Conservation (phyloP, 1,284 basidiomycete genomes). For the Chondrostereum purpureum region DNA sequence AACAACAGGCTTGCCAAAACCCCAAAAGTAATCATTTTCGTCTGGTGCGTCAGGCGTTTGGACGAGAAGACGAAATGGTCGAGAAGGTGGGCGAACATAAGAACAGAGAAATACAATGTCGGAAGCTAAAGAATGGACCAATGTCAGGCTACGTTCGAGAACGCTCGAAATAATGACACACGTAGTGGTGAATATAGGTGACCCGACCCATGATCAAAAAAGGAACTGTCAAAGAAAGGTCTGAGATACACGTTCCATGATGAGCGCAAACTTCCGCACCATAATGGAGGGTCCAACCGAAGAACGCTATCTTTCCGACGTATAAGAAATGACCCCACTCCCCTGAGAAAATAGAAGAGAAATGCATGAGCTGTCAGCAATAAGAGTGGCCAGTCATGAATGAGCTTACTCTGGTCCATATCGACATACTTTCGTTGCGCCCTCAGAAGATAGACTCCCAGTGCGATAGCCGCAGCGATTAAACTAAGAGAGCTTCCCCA, state of each 20-base stretch:
- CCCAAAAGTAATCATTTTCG: conserved; percentile 72
- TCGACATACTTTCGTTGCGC: conserved; percentile 87
- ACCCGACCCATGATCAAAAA: conserved; percentile 97
- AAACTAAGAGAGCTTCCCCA: conserved; percentile 78
- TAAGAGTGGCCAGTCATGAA: no score
- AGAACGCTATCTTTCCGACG: conserved; percentile 84
- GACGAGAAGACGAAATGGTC: conserved; percentile 90
- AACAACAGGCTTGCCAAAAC: conserved; percentile 57
- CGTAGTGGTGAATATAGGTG: conserved; percentile 87
- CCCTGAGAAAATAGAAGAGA: no score
- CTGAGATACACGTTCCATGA: conserved; percentile 5
- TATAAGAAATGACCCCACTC: conserved; percentile 96
- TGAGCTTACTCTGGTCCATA: conserved; percentile 77
- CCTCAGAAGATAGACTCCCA: conserved; percentile 73
- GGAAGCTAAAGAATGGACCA: conserved; percentile 55
- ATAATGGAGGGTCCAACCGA: conserved; percentile 92
- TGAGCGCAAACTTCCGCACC: conserved; percentile 38
- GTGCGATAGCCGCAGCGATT: conserved; percentile 44
- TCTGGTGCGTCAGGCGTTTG: conserved; percentile 48
- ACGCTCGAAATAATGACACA: conserved; percentile 28
- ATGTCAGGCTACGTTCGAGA: not conserved
- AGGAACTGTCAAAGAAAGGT: conserved; percentile 54
- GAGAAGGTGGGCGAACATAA: conserved; percentile 86
- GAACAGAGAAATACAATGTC: conserved; percentile 91
- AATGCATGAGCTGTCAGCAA: not conserved